Evolutionary conservation across 306 rosid species (phyloP), one percentile per base, ranked within the genome.

Genomic region (Dryas octopetala): DNA sequence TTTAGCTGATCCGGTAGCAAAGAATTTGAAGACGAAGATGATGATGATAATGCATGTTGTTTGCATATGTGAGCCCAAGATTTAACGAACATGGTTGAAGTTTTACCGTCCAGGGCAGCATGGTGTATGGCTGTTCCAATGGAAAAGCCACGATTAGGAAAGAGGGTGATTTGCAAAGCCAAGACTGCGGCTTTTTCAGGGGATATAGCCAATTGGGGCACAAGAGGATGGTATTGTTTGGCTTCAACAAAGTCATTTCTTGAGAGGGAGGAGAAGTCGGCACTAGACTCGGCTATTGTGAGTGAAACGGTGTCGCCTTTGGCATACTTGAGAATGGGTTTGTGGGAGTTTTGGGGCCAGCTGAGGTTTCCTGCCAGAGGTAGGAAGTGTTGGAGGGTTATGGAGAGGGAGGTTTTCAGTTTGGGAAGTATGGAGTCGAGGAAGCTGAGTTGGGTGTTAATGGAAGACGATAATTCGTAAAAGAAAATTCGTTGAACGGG

Each of bases 381-480:
- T 41, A 78, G 76, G 66, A 82, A 90, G 79, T 83, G 77, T 16
- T 75, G 77, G 80, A 88, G 92, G 26, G 88, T 58, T 16, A 74
- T 81, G 10, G 96, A 86, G 76, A 88, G 96, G 0, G 89, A 83
- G 52, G 80, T 45, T 55, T 79, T 86, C 63, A 90, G 89, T 1
- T 66, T 82, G 8, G 87, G 12, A 77, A 46, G 6, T 66, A 14
- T 13, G 79, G n/a, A 38, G n/a, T 74, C 4, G 70, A 75, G 41
- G 80, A 43, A 44, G 72, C 0, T 32, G 38, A 32, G 38, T 32
- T 32, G 38, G 38, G 38, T 32, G 38, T 32, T 32, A 1, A 2
- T 76, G 44, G 76, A 81, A 76, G 59, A 5, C 55, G 80, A n/a
- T 48, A 77, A 74, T 58, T 79, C 17, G 65, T 79, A 85, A 74